phyloP scores from a whole-genome alignment of 106 monocot genomes.

The Allium cepa region DNA sequence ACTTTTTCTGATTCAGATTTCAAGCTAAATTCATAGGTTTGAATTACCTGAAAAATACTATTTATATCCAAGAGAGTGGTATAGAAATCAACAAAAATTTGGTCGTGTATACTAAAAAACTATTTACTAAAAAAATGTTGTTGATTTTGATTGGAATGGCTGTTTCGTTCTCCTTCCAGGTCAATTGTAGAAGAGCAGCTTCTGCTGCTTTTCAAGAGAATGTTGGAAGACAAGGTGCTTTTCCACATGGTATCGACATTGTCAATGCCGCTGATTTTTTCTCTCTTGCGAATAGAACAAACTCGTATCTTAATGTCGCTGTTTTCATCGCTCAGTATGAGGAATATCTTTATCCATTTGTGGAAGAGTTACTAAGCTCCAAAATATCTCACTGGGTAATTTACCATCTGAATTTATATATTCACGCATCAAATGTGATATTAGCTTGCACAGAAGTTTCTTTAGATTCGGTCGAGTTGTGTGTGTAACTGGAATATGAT shows the following conservation, averaged over 20 bases:
- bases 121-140: too few relatives aligned
- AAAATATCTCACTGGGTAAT: constrained; percentile 97
- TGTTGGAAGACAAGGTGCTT: constrained; percentile 89
- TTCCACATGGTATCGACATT: constrained; percentile 93
- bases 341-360: constrained; percentile 81
- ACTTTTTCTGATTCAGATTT: too few relatives aligned
- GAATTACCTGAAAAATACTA: too few relatives aligned
- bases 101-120: too few relatives aligned
- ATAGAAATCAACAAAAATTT: too few relatives aligned
- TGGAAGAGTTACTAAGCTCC: constrained; percentile 62
- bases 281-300: constrained; percentile 75
- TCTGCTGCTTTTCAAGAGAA: constrained; percentile 99
- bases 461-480: too few relatives aligned
- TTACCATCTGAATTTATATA: not conserved
- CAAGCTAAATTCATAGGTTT: too few relatives aligned
- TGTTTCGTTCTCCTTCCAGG: constrained; percentile 33
- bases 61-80: too few relatives aligned
- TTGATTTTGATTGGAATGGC: not conserved
- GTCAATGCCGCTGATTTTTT: constrained; percentile 92
- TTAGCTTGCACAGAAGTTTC: too few relatives aligned
- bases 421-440: too few relatives aligned
- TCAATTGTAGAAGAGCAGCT: constrained; percentile 99
- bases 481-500: too few relatives aligned
- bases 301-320: constrained; percentile 86
- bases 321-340: constrained; percentile 71